These are phyloP conservation scores for Colletotrichum chlorophyti DNA, from an alignment of 2,329 filamentous ascomycete genomes.

Conservation along the genomic window DNA sequence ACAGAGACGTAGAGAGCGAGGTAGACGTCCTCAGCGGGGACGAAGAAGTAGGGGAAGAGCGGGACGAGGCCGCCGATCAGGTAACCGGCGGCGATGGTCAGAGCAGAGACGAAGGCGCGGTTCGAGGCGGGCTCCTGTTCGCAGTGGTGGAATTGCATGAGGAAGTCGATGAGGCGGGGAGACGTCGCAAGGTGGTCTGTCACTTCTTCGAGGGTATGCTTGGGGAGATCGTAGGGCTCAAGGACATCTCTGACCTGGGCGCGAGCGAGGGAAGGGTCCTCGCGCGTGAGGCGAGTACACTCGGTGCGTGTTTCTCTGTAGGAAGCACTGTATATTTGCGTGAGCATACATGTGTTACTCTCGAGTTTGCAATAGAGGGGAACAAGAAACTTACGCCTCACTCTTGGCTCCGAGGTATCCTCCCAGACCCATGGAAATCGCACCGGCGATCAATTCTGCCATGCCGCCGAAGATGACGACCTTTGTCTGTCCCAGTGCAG, in stretches of 20 bases:
- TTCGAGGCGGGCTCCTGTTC: slow-evolving; percentile 52
- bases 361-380: not conserved
- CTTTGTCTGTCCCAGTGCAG: slow-evolving; percentile 67
- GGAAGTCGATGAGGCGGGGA: slow-evolving; percentile 59
- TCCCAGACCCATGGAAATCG: slow-evolving; percentile 80
- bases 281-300: slow-evolving; percentile 48
- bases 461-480: slow-evolving; percentile 76
- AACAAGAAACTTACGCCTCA: slow-evolving; percentile 42
- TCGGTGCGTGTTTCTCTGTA: slow-evolving; percentile 39
- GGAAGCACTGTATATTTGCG: slow-evolving; percentile 18
- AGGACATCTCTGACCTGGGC: slow-evolving; percentile 58
- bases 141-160: slow-evolving; percentile 65
- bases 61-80: slow-evolving; percentile 76
- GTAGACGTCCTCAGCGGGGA: slow-evolving; percentile 43
- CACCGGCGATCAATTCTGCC: slow-evolving; percentile 77
- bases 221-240: slow-evolving; percentile 56
- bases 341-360: not conserved
- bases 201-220: slow-evolving; percentile 28
- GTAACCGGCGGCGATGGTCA: slow-evolving; percentile 73
- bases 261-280: slow-evolving; percentile 48
- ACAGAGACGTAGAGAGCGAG: slow-evolving; percentile 66
- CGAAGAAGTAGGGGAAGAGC: slow-evolving; percentile 72
- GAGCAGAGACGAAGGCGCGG: slow-evolving; percentile 60
- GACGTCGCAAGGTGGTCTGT: slow-evolving; percentile 32
- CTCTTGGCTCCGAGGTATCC: slow-evolving; percentile 73